phyloP scores from a whole-genome alignment of 2,329 filamentous ascomycete species.

The Tolypocladium ovalisporum region DNA sequence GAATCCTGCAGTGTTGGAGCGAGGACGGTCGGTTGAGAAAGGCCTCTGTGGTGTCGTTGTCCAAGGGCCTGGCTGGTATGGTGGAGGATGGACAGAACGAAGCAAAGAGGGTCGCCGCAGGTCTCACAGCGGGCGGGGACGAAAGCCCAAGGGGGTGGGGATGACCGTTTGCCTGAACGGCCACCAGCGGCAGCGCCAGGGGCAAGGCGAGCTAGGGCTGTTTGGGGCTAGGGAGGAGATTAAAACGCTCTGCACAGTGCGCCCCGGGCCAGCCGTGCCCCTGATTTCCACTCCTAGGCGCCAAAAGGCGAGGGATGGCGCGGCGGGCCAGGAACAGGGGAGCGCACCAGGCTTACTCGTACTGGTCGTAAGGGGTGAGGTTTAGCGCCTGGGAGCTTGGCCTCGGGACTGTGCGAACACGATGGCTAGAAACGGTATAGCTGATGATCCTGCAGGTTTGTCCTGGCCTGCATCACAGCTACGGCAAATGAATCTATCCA shows the following conservation, averaged over 20 bases:
- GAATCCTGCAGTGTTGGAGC: slow-evolving; percentile 3
- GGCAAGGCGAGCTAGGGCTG: slow-evolving; percentile 3
- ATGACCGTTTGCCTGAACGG: not conserved
- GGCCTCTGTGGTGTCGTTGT: not conserved
- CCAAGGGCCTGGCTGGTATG: not conserved
- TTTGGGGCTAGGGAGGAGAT: slow-evolving; percentile 1
- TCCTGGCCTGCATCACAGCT: not conserved
- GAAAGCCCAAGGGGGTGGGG: not conserved
- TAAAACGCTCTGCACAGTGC: slow-evolving; percentile 5
- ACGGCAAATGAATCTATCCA: too few relatives aligned
- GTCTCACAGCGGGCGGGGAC: slow-evolving; percentile 8
- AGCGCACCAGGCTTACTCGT: not conserved
- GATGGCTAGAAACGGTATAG: not conserved
- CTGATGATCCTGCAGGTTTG: too few relatives aligned
- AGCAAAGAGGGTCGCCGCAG: slow-evolving; percentile 6
- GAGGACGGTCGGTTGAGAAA: not conserved
- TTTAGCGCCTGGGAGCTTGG: not conserved
- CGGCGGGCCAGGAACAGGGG: not conserved
- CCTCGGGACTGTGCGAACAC: not conserved
- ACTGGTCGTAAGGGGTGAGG: not conserved
- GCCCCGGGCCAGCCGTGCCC: not conserved
- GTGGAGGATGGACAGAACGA: slow-evolving; percentile 4
- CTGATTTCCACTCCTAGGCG: not conserved
- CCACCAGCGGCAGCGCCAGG: not conserved
- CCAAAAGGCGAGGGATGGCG: not conserved